These are phyloP conservation scores for Iris pallida DNA, from an alignment of 116 monocot genomes.

Conservation along the genomic window DNA sequence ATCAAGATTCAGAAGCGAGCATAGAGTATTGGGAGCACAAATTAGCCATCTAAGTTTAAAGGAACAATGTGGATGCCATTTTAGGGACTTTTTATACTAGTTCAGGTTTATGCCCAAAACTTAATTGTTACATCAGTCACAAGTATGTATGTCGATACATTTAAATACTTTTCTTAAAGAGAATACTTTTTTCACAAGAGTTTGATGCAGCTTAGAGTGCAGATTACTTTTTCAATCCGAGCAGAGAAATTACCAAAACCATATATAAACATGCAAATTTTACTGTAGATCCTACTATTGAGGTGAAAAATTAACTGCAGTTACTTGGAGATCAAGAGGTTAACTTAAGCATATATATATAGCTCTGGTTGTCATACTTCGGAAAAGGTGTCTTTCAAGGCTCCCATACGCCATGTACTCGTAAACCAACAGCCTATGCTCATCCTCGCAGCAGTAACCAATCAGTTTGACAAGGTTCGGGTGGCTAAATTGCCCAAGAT, in stretches of 20 bases:
- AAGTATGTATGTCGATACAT: no score
- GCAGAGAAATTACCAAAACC: no score
- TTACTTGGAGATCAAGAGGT: neutral
- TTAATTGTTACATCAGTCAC: no score
- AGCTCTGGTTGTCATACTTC: slow-evolving; percentile 10
- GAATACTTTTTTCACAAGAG: neutral
- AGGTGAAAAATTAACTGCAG: neutral
- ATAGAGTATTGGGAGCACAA: no score
- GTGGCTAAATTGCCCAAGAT: slow-evolving; percentile 26
- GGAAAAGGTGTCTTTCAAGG: slow-evolving; percentile 28
- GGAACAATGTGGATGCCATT: no score
- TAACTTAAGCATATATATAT: neutral
- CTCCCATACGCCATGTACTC: slow-evolving; percentile 27
- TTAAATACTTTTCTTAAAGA: neutral
- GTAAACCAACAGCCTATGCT: slow-evolving; percentile 20
- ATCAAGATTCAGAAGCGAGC: no score
- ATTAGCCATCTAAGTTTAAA: no score
- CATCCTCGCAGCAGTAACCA: slow-evolving; percentile 26
- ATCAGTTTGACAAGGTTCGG: slow-evolving; percentile 24
- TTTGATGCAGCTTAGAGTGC: no score
- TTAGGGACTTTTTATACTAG: no score
- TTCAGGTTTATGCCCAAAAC: no score
- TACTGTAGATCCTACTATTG: neutral
- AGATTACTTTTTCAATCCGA: no score
- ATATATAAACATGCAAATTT: no score